Conservation (phyloP, 345 rosid species). For the Nephelium lappaceum region DNA sequence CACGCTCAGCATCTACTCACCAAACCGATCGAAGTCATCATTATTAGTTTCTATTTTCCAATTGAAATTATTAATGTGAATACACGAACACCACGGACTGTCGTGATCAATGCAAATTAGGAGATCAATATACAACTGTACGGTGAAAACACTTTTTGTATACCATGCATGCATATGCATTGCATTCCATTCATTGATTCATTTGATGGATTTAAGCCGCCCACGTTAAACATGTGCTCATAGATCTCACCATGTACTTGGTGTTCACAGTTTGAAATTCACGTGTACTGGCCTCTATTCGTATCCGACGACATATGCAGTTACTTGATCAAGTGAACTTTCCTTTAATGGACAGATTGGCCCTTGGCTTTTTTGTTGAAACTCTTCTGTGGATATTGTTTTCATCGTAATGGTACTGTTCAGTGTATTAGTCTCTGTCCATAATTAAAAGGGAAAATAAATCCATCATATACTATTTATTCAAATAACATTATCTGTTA, state of each 20-base stretch:
- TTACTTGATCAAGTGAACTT: too few species aligned
- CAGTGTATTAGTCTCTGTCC: too few species aligned
- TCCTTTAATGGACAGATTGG: background rate
- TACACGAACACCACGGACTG: background rate
- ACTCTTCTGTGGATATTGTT: too few species aligned
- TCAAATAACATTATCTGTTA: too few species aligned
- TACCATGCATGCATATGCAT: background rate
- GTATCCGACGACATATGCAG: background rate
- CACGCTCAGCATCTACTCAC: background rate
- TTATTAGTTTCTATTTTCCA: too few species aligned
- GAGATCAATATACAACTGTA: background rate
- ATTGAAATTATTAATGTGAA: too few species aligned
- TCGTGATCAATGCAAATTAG: background rate
- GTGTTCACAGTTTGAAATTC: background rate
- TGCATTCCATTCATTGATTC: background rate
- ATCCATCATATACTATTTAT: too few species aligned
- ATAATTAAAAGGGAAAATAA: too few species aligned
- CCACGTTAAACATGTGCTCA: slow-evolving; percentile 9
- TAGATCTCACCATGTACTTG: background rate
- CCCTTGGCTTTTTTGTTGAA: too few species aligned
- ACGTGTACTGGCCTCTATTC: background rate
- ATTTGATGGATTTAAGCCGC: slow-evolving; percentile 13
- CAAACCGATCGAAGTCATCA: background rate
- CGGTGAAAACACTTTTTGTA: background rate
- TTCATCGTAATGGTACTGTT: too few species aligned